Evolutionary conservation across 1,284 basidiomycete genomes (phyloP), one percentile per base, ranked within the genome.

Genomic region (Malassezia caprae): DNA sequence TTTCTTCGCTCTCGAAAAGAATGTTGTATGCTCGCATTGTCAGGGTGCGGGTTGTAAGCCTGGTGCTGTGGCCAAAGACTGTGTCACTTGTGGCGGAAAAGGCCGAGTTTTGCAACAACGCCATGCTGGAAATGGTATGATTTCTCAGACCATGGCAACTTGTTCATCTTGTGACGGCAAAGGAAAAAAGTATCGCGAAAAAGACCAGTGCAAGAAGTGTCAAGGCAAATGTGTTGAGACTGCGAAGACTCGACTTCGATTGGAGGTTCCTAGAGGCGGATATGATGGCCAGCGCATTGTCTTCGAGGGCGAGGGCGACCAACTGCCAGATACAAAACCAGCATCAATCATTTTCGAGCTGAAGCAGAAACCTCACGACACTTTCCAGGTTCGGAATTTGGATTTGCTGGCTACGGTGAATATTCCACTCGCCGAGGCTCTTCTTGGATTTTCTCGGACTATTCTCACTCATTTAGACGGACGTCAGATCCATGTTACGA

Each of bases 201-300:
- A 93, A 73, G 91, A 96, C 63, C 79, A 84, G 85, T 96, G 91
- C 79, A 96, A 90, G 77, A 91, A 88, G 73, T 98, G 91, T 77
- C 91, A 93, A 71, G 91, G 91, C 8, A 80, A 82, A 51, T 86
- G 85, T 74, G 86, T 84, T 0, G 81, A 86, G 41, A 85, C 85
- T 65, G 88, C 90, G 70, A 94, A 90, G 79, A 87, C 85, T 80
- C 64, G 65, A 32, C 58, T 74, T 28, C 64, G 69, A 27, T 56
- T 74, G 13, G 46, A 83, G 62, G 81, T 96, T 41, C 87, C 91
- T 67, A 84, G 83, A 51, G 91, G 91, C n/a, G 90, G 90, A 81
- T 76, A 82, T 7, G 83, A 91, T 68, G 82, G 84, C 6, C 84
- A 94, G 71, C 79, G 85, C 46, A 90, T 96, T 53, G 84, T 93